Percentiles rank a stretch among this genome's conserved stretches.
Evolutionary conservation across 257 asterid species (phyloP).

Genomic region (Jasminum sambac): DNA sequence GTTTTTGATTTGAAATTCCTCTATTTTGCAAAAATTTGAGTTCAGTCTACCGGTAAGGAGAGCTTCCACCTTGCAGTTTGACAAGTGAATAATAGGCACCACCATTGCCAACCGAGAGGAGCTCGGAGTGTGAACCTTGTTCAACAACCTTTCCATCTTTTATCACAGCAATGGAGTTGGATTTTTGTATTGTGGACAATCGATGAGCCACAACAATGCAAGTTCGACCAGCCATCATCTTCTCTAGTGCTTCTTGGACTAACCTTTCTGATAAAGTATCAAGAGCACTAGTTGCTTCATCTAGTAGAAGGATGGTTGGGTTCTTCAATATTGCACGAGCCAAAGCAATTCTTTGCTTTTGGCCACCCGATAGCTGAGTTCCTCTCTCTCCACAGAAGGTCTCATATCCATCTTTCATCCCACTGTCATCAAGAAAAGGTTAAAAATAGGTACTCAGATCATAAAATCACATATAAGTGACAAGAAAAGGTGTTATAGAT

Average conservation of each 20-base stretch:
- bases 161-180: slow-evolving; percentile 67
- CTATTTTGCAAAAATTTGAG: slow-evolving; percentile 9
- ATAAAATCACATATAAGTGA: too few species aligned
- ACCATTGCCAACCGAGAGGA: slow-evolving; percentile 49
- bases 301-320: slow-evolving; percentile 62
- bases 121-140: slow-evolving; percentile 74
- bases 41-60: slow-evolving; percentile 35
- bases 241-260: slow-evolving; percentile 76
- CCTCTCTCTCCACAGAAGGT: slow-evolving; percentile 83
- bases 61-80: slow-evolving; percentile 47
- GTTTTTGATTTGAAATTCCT: not conserved
- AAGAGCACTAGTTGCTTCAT: slow-evolving; percentile 85
- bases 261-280: slow-evolving; percentile 74
- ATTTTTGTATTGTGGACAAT: slow-evolving; percentile 65
- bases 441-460: not conserved
- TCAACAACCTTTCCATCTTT: slow-evolving; percentile 69
- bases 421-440: slow-evolving; percentile 41
- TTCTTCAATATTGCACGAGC: slow-evolving; percentile 81
- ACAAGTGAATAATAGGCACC: slow-evolving; percentile 66
- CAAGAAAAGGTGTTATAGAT: not conserved
- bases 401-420: slow-evolving; percentile 74
- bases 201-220: slow-evolving; percentile 82
- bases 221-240: slow-evolving; percentile 70
- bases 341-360: slow-evolving; percentile 70
- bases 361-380: slow-evolving; percentile 77